These are phyloP conservation scores for Colletotrichum karsti DNA, from an alignment of 2,329 filamentous ascomycete species.

Conservation along the genomic window DNA sequence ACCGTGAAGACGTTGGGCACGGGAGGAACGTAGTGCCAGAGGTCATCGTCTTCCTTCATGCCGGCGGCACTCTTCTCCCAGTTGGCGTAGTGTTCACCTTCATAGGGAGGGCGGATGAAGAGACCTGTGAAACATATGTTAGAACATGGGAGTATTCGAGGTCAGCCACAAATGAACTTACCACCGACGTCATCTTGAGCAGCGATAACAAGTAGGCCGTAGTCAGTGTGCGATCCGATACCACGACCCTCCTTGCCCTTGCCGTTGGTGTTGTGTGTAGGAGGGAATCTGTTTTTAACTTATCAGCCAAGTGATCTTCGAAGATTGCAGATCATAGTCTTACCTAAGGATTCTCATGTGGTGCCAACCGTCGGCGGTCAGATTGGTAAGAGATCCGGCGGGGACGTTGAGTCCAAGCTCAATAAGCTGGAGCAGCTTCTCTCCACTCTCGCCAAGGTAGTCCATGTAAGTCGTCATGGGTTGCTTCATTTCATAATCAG, in stretches of 20 bases:
- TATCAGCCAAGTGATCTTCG: background rate
- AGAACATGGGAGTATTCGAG: background rate
- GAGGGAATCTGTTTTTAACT: conserved; percentile 39
- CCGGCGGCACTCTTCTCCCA: conserved; percentile 55
- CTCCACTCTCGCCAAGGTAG: conserved; percentile 48
- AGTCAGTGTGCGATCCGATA: conserved; percentile 61
- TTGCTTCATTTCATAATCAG: conserved; percentile 48
- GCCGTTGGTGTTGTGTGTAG: conserved; percentile 48
- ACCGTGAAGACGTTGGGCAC: conserved; percentile 54
- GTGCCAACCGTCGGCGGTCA: conserved; percentile 59
- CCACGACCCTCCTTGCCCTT: conserved; percentile 58
- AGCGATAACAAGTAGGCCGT: conserved; percentile 59
- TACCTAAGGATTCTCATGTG: conserved; percentile 57
- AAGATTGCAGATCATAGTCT: conserved; percentile 11
- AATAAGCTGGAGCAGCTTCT: conserved; percentile 54
- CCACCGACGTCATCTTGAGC: conserved; percentile 59
- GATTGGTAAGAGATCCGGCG: conserved; percentile 46
- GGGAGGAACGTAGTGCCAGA: conserved; percentile 58
- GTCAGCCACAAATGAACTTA: too few relatives aligned
- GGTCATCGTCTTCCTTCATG: conserved; percentile 50
- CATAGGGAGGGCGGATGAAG: conserved; percentile 52
- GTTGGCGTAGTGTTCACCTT: conserved; percentile 51
- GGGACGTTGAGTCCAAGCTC: conserved; percentile 53
- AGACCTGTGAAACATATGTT: conserved; percentile 41
- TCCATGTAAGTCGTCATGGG: conserved; percentile 50